Percentiles rank a stretch among this genome's conserved stretches.
phyloP scores from a whole-genome alignment of 2,329 filamentous ascomycete species.

The Phymatotrichopsis omnivora region DNA sequence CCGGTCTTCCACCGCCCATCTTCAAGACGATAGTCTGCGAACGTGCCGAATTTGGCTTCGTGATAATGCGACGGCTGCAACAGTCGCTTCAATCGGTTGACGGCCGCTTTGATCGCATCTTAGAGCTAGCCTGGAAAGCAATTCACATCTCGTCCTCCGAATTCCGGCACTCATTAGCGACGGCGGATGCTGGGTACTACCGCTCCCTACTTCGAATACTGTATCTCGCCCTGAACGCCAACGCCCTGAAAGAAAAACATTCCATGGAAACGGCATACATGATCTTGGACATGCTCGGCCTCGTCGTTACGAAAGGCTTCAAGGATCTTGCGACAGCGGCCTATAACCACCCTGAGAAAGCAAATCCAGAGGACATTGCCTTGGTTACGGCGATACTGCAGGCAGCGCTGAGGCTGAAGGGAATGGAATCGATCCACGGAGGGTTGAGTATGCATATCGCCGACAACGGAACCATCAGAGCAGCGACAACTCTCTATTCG shows the following conservation, averaged over 20 bases:
- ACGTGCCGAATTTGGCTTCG: conserved; percentile 69
- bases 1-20: conserved; percentile 65
- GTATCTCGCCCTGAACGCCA: conserved; percentile 62
- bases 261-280: conserved; percentile 34
- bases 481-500: conserved; percentile 78
- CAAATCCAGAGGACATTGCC: conserved; percentile 69
- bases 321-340: conserved; percentile 68
- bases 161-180: conserved; percentile 39
- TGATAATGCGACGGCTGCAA: conserved; percentile 64
- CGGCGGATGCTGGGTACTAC: conserved; percentile 57
- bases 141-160: conserved; percentile 37
- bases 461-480: conserved; percentile 60
- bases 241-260: conserved; percentile 34
- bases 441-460: conserved; percentile 57
- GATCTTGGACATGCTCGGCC: conserved; percentile 68
- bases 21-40: conserved; percentile 67
- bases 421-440: conserved; percentile 62
- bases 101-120: conserved; percentile 40
- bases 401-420: conserved; percentile 67
- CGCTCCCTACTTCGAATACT: conserved; percentile 73
- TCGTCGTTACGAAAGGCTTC: conserved; percentile 72
- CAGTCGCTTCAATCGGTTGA: conserved; percentile 20
- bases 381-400: conserved; percentile 83
- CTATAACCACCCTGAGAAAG: conserved; percentile 59
- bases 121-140: conserved; percentile 49